Conservation (phyloP, 169 alveolate species). For the Eimeria necatrix region DNA sequence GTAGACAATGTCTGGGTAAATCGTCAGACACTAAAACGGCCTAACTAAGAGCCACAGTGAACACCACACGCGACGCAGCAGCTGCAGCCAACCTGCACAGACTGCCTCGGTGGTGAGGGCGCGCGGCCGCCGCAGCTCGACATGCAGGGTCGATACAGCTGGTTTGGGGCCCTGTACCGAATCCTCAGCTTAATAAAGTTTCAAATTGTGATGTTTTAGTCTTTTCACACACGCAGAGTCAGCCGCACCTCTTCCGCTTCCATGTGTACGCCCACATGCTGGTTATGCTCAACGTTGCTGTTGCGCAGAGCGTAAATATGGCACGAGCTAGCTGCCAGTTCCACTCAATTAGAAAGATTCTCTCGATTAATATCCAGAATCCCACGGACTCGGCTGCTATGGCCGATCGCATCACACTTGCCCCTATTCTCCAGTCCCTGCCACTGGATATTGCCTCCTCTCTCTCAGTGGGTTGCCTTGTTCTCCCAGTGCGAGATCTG, state of each 20-base stretch:
- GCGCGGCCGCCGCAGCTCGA: slow-evolving; percentile 48
- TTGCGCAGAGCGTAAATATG: not conserved
- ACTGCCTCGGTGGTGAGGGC: slow-evolving; percentile 25
- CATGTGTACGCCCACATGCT: not conserved
- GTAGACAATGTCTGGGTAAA: not conserved
- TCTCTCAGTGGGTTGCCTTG: too few relatives aligned
- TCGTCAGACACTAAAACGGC: not conserved
- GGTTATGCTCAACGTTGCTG: not conserved
- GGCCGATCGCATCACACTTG: too few relatives aligned
- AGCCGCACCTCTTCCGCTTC: not conserved
- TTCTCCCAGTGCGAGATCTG: too few relatives aligned
- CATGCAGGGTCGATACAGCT: slow-evolving; percentile 57
- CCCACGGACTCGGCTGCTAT: too few relatives aligned
- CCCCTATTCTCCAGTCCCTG: too few relatives aligned
- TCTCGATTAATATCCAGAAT: not conserved
- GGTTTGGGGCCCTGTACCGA: not conserved
- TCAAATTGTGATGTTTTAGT: not conserved
- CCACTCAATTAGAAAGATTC: not conserved
- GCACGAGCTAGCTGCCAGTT: not conserved
- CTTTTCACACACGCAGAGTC: not conserved
- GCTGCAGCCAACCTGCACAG: not conserved
- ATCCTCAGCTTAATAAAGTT: not conserved
- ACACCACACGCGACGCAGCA: not conserved
- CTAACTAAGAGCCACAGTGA: not conserved
- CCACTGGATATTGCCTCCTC: too few relatives aligned